Conservation (phyloP, 2,329 filamentous ascomycete genomes). For the Thermoascus crustaceus region DNA sequence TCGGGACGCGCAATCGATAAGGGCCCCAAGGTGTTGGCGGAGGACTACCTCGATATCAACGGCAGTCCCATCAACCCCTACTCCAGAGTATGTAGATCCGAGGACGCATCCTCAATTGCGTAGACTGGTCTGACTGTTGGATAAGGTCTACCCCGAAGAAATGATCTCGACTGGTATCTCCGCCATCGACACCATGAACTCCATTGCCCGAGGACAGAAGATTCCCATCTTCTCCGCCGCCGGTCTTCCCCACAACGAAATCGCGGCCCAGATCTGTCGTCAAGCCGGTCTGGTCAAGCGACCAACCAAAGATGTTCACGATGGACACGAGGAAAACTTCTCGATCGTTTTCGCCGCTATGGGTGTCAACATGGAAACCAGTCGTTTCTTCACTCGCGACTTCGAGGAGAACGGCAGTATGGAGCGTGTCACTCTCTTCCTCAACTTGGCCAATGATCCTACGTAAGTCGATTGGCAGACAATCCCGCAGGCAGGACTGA, state of each 20-base stretch:
- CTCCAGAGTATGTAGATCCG: conserved; percentile 66
- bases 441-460: conserved; percentile 98
- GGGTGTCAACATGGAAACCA: conserved; percentile 99
- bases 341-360: conserved; percentile 99
- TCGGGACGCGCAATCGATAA: conserved; percentile 98
- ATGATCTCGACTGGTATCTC: conserved; percentile 99
- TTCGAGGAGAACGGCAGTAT: conserved; percentile 99
- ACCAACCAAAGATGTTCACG: conserved; percentile 92
- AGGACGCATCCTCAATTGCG: neutral
- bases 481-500: conserved; percentile 4
- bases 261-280: conserved; percentile 96
- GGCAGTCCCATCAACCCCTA: conserved; percentile 98
- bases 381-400: conserved; percentile 95
- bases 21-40: conserved; percentile 92
- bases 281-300: conserved; percentile 87
- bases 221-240: conserved; percentile 98
- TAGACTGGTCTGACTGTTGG: conserved; percentile 9
- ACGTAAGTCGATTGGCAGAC: conserved; percentile 55
- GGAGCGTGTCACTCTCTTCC: conserved; percentile 93
- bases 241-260: conserved; percentile 98
- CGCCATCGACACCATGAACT: conserved; percentile 97
- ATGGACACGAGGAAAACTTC: conserved; percentile 98
- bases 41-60: conserved; percentile 99
- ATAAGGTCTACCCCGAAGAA: conserved; percentile 92
- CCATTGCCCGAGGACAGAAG: conserved; percentile 96